Evolutionary conservation across 495 filamentous ascomycete species (phyloP).

Genomic region (Pseudotulostoma volvatum): DNA sequence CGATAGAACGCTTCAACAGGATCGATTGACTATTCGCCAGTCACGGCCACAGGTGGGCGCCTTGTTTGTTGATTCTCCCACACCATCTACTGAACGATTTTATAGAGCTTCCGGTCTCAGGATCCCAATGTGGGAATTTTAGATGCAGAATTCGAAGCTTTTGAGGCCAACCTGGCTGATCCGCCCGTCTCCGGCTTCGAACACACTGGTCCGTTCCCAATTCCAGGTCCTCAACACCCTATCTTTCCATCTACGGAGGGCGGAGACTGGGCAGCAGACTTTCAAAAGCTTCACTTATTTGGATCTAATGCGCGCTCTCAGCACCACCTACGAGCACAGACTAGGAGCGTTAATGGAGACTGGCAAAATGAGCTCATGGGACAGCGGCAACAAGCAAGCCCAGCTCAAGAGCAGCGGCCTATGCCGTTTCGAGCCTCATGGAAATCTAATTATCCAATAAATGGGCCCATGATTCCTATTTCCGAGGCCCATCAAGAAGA

Average conservation of each 20-base stretch:
- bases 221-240: conserved; percentile 7
- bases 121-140: conserved; percentile 37
- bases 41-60: conserved; percentile 37
- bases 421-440: conserved; percentile 21
- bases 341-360: conserved; percentile 14
- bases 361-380: conserved; percentile 42
- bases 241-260: conserved; percentile 7
- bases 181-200: conserved; percentile 18
- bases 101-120: conserved; percentile 47
- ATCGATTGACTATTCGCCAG: conserved; percentile 43
- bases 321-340: conserved; percentile 17
- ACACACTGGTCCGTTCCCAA: conserved; percentile 9
- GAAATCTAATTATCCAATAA: conserved; percentile 14
- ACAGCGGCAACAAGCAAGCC: conserved; percentile 23
- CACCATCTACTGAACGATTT: conserved; percentile 4
- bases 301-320: conserved; percentile 20
- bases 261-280: conserved; percentile 32
- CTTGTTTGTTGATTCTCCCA: neutral
- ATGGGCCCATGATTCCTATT: conserved; percentile 11
- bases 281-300: conserved; percentile 31
- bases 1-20: conserved; percentile 74
- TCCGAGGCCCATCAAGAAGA: conserved; percentile 11
- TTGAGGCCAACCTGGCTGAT: conserved; percentile 37
- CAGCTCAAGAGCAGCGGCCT: conserved; percentile 13
- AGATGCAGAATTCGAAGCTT: conserved; percentile 56